phyloP scores from a whole-genome alignment of 805 yeast species.

The Clavispora vitiphila region DNA sequence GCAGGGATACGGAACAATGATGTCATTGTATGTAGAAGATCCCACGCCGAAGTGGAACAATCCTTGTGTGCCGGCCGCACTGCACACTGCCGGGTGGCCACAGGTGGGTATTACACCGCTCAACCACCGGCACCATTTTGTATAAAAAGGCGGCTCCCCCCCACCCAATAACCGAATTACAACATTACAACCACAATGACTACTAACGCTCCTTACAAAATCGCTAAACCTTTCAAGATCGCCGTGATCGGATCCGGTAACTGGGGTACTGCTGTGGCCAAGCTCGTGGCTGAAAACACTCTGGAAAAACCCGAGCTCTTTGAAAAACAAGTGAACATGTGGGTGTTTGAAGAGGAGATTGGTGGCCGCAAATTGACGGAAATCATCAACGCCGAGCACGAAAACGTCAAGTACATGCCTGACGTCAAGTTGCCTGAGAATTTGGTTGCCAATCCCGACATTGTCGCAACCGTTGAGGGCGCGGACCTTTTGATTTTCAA shows the following conservation, averaged over 20 bases:
- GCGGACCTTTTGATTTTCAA: conserved; percentile 43
- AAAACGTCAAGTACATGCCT: conserved; percentile 42
- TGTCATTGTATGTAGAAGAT: background rate
- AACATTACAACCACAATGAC: conserved; percentile 7
- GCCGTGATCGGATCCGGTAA: conserved; percentile 44
- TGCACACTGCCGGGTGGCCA: too few relatives aligned
- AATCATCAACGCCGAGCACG: conserved; percentile 39
- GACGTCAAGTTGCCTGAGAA: conserved; percentile 38
- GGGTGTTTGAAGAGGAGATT: conserved; percentile 41
- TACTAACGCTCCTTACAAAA: conserved; percentile 26
- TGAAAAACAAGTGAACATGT: conserved; percentile 37
- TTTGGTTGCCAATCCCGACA: conserved; percentile 37
- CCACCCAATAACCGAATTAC: background rate
- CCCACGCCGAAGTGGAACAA: background rate
- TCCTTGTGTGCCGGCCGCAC: background rate
- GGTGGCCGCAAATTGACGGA: conserved; percentile 39
- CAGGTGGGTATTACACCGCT: background rate
- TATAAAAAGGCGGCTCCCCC: background rate
- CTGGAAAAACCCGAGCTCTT: conserved; percentile 35
- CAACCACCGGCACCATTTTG: background rate
- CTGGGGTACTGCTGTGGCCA: conserved; percentile 47
- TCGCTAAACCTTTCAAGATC: conserved; percentile 31
- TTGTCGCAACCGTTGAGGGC: conserved; percentile 32
- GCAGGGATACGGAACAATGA: background rate
- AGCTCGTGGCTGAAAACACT: conserved; percentile 41